Conservation (phyloP, 257 asterid species). For the Plectranthus barbatus region DNA sequence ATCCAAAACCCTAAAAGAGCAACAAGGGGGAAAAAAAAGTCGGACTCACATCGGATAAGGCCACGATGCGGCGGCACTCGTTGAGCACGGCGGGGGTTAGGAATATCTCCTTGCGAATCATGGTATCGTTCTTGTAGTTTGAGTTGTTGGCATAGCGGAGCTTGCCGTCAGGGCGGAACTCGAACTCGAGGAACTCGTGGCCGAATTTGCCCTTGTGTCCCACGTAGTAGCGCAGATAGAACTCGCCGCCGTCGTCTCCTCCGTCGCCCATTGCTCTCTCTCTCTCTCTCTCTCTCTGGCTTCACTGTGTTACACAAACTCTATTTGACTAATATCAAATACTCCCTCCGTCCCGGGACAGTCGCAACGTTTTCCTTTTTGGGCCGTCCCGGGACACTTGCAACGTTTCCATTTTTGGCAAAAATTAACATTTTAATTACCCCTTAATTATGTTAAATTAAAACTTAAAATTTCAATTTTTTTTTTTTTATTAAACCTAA, state of each 20-base stretch:
- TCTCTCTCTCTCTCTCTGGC: too few species aligned
- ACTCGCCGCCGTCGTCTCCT: slow-evolving; percentile 50
- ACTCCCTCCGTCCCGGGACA: too few species aligned
- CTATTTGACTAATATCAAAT: too few species aligned
- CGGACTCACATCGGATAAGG: slow-evolving; percentile 58
- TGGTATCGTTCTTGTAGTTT: slow-evolving; percentile 93
- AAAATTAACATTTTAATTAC: too few species aligned
- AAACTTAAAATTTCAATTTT: too few species aligned
- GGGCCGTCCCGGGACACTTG: too few species aligned
- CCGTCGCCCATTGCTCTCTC: slow-evolving; percentile 52
- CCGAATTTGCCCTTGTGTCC: slow-evolving; percentile 98
- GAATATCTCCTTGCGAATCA: slow-evolving; percentile 95
- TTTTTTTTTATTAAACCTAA: too few species aligned
- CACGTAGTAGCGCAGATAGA: slow-evolving; percentile 87
- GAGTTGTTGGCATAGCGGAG: slow-evolving; percentile 95
- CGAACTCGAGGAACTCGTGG: slow-evolving; percentile 88
- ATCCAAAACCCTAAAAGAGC: slow-evolving; percentile 22
- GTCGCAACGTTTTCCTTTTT: too few species aligned
- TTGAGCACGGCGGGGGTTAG: slow-evolving; percentile 82
- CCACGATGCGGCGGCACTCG: slow-evolving; percentile 93
- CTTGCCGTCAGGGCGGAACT: slow-evolving; percentile 92
- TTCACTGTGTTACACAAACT: too few species aligned
- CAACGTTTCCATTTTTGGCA: too few species aligned
- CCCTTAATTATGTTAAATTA: too few species aligned
- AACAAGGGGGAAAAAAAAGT: background rate